Evolutionary conservation across 73 alveolate species (phyloP), one percentile per base, ranked within the genome.

Genomic region (Uronychia setigera): DNA sequence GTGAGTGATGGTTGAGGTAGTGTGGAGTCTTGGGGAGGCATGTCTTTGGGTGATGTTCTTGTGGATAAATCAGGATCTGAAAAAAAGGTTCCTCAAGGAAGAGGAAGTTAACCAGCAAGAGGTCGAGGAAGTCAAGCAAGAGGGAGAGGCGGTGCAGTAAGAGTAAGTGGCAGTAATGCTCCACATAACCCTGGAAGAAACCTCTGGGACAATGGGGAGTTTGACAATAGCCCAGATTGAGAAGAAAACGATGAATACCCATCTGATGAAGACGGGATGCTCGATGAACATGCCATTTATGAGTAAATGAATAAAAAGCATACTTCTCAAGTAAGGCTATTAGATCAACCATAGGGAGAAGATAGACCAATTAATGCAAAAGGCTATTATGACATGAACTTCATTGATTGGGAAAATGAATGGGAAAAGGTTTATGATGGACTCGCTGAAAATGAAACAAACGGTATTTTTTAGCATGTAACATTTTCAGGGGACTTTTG

Each of bases 391-490:
- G 90, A 95, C 80, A 81, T 95, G 58, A 96, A 95, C 87, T 95
- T 95, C 82, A 95, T 95, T 9, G 99, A 95, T 77, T 95, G 99
- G 99, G 95, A 95, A 60, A 95, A 95, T 84, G 99, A 95, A 83
- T 93, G 96, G 97, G 97, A 95, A 84, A 87, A 96, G 80, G 96
- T 94, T n/a, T 92, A 88, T 26, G 95, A 94, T 60, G 19, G 67
- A 78, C 86, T 14, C 86, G 91, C 59, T 33, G 92, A 46, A 80
- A 83, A 89, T 85, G 87, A 85, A 90, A 91, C 80, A 83, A 84
- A 84, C 67, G 97, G 92, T 35, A 90, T 84, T n/a, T n/a, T n/a
- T n/a, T n/a, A 35, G 91, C 90, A 0, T 95, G 85, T 31, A 81
- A 88, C 81, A 19, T 11, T 46, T 19, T 19, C 67, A 46, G 67